These are phyloP conservation scores for Vigna hirtella DNA, from an alignment of 306 rosid species.

Conservation along the genomic window DNA sequence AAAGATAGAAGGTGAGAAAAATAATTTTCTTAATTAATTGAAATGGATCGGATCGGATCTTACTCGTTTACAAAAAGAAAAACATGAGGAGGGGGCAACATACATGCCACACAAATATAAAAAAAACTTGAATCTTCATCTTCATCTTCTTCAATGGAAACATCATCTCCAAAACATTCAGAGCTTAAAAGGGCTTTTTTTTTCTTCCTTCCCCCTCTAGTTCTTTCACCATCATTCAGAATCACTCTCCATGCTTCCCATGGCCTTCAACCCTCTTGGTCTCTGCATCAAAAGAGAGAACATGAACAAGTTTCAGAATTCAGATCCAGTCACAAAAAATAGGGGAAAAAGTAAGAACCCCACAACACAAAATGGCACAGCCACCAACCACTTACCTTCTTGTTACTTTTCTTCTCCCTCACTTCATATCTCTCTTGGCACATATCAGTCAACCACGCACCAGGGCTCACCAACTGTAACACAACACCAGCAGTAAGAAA, in stretches of 20 bases:
- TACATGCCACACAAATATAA: constrained; percentile 34
- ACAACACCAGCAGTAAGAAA: constrained; percentile 26
- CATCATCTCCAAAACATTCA: constrained; percentile 40
- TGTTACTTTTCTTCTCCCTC: constrained; percentile 82
- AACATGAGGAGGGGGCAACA: constrained; percentile 39
- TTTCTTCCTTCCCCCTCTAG: background rate
- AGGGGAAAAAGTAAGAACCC: background rate
- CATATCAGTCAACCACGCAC: constrained; percentile 91
- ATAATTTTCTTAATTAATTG: constrained; percentile 50
- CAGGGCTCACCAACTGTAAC: constrained; percentile 81
- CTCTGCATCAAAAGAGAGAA: constrained; percentile 56
- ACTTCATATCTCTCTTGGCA: constrained; percentile 93
- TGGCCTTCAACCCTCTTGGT: constrained; percentile 84
- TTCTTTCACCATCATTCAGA: constrained; percentile 57
- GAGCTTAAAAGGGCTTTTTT: background rate
- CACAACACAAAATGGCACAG: background rate
- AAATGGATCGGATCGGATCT: constrained; percentile 47
- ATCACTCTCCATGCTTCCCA: constrained; percentile 82
- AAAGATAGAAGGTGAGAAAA: constrained; percentile 21
- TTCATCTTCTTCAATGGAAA: constrained; percentile 33
- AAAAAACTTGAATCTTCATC: constrained; percentile 40
- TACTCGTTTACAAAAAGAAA: constrained; percentile 53
- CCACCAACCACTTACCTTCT: constrained; percentile 65
- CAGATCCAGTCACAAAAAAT: constrained; percentile 21
- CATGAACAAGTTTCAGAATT: background rate